Evolutionary conservation across 805 yeast species (phyloP), one percentile per base, ranked within the genome.

Genomic region (Nematodospora valgi): DNA sequence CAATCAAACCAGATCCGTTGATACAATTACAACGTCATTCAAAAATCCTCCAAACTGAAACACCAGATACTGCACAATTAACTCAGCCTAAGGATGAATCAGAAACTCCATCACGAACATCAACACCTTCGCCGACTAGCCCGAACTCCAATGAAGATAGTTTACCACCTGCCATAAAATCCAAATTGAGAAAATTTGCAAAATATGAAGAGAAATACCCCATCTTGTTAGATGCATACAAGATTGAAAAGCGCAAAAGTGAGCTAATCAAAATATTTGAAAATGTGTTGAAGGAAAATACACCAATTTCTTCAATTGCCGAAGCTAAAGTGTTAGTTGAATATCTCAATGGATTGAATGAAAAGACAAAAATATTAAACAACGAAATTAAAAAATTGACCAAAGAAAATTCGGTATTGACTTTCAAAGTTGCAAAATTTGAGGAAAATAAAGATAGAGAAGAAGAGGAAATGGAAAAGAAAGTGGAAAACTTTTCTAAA

Each of bases 131-230:
- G 11, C 19, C 23, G 10, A 25, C 13, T 27, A 15, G 18, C 14
- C 12, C 21, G 21, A 3, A 11, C 14, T 38, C 37, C 28, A 63
- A 53, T 30, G 58, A 57, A 2, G 62, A 63, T n/a, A 70, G 68
- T 2, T 52, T 83, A 22, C 77, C 86, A 0, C 70, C 73, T 2
- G 77, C 73, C 4, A 59, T 87, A 12, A 72, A 74, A 40, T 59
- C 78, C 5, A 83, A 81, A 49, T 58, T 88, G 56, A 72, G 72
- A 37, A 89, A 86, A 62, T 86, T 84, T 51, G 77, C 72, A 38
- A 88, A 87, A 55, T 91, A 89, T 56, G 98, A 91, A 56, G 83
- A 82, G 33, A 88, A 87, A 56, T 91, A 93, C 53, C 98, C 98
- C 0, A 63, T 78, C 27, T 64, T 91, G 11, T 70, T 88, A 33